Base-by-base conservation (phyloP, 768 basidiomycete genomes). In the Mycena galericulata region DNA sequence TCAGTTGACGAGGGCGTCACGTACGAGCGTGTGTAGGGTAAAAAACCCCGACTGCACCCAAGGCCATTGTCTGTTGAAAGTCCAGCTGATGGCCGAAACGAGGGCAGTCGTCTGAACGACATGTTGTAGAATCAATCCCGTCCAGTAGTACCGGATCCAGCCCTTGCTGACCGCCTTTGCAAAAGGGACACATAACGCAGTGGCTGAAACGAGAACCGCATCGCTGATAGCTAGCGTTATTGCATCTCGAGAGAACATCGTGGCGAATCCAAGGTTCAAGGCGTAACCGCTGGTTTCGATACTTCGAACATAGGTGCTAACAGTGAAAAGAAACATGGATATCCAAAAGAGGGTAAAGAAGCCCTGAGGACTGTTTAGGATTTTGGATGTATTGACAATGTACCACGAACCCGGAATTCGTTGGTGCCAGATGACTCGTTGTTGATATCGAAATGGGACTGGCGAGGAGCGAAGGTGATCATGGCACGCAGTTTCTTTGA, bases 271-370 rank as follows among this genome's bases (percentile, higher is more conserved):
- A 64, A 95, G 84, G 49, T 91, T 91, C 55, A 97, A 85, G 0
- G 94, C 88, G 41, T 89, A 88, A 22, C 96, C 96, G 54, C 84
- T 90, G n/a, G 85, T 84, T 76, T 96, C 92, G 70, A 92, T 89
- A 76, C 90, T 90, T 56, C 85, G 86, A 58, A 95, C 82, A 79
- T 94, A 95, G 4, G 93, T 93, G 72, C 91, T 86, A 43, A 96
- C 76, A 14, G 91, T 88, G 75, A 95, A 90, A 55, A 97, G 86
- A 73, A 94, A 96, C 71, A 97, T 88, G 24, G 91, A 91, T 62
- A 94, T 89, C 90, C 98, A 99, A 82, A 99, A 99, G 55, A 99
- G 86, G 4, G 93, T 89, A 79, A 96, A 98, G 83, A 99, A 99
- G 1, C 97, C 97, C 91, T 93, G 73, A 40, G n/a, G 29, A 66